Evolutionary conservation across 2,329 filamentous ascomycete species (phyloP).

Genomic region (Didymellaceae sp.): DNA sequence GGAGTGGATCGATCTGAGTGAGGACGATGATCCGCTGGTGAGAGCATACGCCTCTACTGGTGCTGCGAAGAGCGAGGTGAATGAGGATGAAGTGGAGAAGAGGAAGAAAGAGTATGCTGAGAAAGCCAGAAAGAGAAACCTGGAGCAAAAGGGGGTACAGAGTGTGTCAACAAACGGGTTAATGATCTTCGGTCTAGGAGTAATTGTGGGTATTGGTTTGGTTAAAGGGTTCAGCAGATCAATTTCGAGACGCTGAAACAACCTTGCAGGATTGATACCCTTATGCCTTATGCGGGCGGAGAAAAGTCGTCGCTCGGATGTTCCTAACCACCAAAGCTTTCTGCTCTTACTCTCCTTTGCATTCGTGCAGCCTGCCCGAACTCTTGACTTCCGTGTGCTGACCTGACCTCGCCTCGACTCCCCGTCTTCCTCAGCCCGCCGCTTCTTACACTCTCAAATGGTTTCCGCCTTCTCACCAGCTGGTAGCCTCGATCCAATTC

Average conservation of each 20-base stretch:
- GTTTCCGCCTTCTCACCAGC: conserved; percentile 67
- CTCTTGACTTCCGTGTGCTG: conserved; percentile 19
- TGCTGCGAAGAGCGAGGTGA: conserved; percentile 1
- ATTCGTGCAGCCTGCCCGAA: conserved; percentile 7
- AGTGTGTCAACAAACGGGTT: neutral
- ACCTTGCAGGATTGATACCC: no score
- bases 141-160: neutral
- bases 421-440: conserved; percentile 31
- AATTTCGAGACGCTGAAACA: neutral
- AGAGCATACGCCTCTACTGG: conserved; percentile 24
- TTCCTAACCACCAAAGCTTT: conserved; percentile 33
- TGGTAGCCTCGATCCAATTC: conserved; percentile 88
- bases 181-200: conserved; percentile 8
- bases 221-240: conserved; percentile 5
- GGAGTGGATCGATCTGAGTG: conserved; percentile 33
- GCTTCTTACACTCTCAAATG: conserved; percentile 41
- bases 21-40: conserved; percentile 30
- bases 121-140: conserved; percentile 11
- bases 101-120: conserved; percentile 17
- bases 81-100: neutral
- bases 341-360: conserved; percentile 32
- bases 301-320: neutral
- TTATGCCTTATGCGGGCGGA: neutral
- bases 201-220: conserved; percentile 8
- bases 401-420: conserved; percentile 28